Base-by-base conservation (phyloP, 257 asterid genomes). In the Rhazya stricta region DNA sequence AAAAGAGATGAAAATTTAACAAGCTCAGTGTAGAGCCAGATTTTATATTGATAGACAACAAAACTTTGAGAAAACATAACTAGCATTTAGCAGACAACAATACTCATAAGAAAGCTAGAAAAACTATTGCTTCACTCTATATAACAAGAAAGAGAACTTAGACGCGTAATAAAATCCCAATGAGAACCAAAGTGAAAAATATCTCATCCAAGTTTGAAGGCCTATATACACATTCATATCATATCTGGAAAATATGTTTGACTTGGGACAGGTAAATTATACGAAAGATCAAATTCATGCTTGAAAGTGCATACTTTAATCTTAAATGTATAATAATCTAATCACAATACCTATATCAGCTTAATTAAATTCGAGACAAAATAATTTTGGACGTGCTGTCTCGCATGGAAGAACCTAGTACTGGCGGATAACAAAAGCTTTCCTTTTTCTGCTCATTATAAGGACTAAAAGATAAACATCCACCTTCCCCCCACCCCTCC, bases 21-120 rank as follows among this genome's bases (percentile, higher is more conserved):
- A 75, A 75, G 18, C 39, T 68, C 27, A 68, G n/a, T 43, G 18
- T 70, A 6, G 30, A 50, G 62, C 54, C 43, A 48, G 32, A 51
- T 43, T 25, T 50, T 30, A 32, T 18, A 32, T 13, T 27, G 10
- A 6, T 42, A 46, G 9, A 48, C 42, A 69, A 46, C 60, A 43
- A n/a, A 68, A 42, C n/a, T 12, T 48, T 32, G 46, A 43, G 34
- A 69, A 39, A 16, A 19, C 73, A 45, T 43, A 39, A 18, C 34
- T 66, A 66, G 3, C 0, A 5, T 1, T 34, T 6, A 66, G 1
- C 36, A 3, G 8, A 68, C 30, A n/a, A 13, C 8, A 39, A 67
- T 42, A 67, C 30, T 67, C 30, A 10, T 18, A 0, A 67, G 37
- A 42, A 10, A 42, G 29, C 7, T 6, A 67, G 41, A 67, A 29